A percentile compares a stretch with the other conserved stretches of the same genome.
Conservation (phyloP, 169 alveolate genomes). For the Babesia bigemina region DNA sequence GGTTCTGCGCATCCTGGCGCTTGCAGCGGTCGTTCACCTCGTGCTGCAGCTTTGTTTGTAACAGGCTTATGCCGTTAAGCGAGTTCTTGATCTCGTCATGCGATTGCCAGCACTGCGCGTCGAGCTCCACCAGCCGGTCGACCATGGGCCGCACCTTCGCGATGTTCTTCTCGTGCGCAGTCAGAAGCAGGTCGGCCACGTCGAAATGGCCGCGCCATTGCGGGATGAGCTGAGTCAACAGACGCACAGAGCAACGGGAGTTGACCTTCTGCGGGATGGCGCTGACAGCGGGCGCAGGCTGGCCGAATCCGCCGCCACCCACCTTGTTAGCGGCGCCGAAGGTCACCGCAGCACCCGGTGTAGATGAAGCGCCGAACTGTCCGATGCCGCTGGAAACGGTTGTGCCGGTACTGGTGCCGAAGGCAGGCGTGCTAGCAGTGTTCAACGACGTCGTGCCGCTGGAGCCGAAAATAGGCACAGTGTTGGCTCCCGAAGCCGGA, state of each 20-base stretch:
- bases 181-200: conserved; percentile 50
- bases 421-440: conserved; percentile 3
- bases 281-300: background rate
- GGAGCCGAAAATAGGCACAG: conserved; percentile 7
- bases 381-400: background rate
- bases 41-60: conserved; percentile 25
- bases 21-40: conserved; percentile 44
- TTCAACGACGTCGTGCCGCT: background rate
- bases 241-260: conserved; percentile 48
- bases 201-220: conserved; percentile 70
- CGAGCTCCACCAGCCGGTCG: conserved; percentile 27
- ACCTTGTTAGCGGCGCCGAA: background rate
- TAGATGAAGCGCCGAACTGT: background rate
- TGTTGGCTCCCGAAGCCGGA: background rate
- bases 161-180: conserved; percentile 40
- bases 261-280: conserved; percentile 24
- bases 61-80: conserved; percentile 44
- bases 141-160: conserved; percentile 33
- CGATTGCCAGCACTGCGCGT: conserved; percentile 23
- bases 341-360: conserved; percentile 3
- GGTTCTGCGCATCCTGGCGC: conserved; percentile 53
- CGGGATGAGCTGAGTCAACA: conserved; percentile 50
- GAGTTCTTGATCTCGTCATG: conserved; percentile 38
- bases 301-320: background rate
- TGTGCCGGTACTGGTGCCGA: conserved; percentile 8